A percentile compares a stretch with the other conserved stretches of the same genome.
These are phyloP conservation scores for Penicillium herquei DNA, from an alignment of 495 filamentous ascomycete species.

Conservation along the genomic window DNA sequence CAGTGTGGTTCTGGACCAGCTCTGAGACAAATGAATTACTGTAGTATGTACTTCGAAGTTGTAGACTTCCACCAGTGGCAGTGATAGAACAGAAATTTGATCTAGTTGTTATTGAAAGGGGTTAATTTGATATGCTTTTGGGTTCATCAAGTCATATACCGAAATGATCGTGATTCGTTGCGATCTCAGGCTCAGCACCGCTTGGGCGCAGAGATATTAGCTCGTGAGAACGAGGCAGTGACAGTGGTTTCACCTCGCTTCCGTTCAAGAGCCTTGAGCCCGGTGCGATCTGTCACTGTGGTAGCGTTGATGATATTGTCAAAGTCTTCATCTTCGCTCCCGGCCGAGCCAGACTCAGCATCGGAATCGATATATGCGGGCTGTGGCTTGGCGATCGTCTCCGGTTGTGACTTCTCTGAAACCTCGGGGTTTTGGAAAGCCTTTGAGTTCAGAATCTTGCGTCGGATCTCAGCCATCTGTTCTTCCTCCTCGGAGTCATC, in stretches of 20 bases:
- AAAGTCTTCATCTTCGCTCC: slow-evolving; percentile 69
- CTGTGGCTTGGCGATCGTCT: slow-evolving; percentile 54
- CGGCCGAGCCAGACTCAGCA: slow-evolving; percentile 69
- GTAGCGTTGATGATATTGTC: slow-evolving; percentile 91
- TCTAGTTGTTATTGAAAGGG: too few species aligned
- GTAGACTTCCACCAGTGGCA: too few species aligned
- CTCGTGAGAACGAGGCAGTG: slow-evolving; percentile 63
- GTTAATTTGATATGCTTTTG: not conserved
- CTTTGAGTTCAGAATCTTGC: slow-evolving; percentile 80
- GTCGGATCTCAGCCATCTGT: slow-evolving; percentile 88
- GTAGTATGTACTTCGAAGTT: too few species aligned
- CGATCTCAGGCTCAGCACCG: slow-evolving; percentile 42
- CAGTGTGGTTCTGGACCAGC: too few species aligned
- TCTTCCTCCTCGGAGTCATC: slow-evolving; percentile 79
- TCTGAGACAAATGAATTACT: too few species aligned
- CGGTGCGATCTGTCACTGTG: slow-evolving; percentile 77
- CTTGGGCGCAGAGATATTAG: slow-evolving; percentile 58
- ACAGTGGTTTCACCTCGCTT: slow-evolving; percentile 41
- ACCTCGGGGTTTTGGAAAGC: slow-evolving; percentile 67
- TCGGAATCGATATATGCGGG: slow-evolving; percentile 61
- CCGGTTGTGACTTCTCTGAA: slow-evolving; percentile 51
- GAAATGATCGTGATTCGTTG: not conserved
- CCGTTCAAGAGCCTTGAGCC: slow-evolving; percentile 61
- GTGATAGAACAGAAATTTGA: too few species aligned
- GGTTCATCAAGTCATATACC: not conserved